Conservation (phyloP, 352 stramenopile genomes). For the Phytopythium cucurbitacearum region DNA sequence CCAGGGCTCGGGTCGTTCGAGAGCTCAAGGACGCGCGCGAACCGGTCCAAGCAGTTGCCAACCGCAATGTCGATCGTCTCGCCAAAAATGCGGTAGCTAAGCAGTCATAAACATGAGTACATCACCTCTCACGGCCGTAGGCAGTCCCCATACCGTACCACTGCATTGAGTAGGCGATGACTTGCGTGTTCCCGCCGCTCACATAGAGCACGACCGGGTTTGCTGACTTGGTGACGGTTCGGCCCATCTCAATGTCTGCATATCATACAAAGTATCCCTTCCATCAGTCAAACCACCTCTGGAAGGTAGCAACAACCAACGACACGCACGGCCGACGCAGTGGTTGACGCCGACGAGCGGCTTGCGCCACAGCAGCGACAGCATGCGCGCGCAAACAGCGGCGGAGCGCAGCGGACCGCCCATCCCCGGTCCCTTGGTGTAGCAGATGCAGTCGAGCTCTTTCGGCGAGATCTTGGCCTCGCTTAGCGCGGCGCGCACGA, state of each 20-base stretch:
- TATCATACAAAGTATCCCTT: conserved; percentile 1
- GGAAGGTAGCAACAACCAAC: not conserved
- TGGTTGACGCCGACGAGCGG: conserved; percentile 98
- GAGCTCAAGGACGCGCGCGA: conserved; percentile 93
- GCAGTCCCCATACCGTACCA: conserved; percentile 24
- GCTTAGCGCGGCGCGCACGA: conserved; percentile 92
- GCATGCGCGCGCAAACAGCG: conserved; percentile 92
- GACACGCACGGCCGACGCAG: conserved; percentile 93
- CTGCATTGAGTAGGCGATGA: conserved; percentile 89
- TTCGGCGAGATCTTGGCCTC: conserved; percentile 87
- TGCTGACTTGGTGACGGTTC: conserved; percentile 92
- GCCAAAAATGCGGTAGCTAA: conserved; percentile 98
- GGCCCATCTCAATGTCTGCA: conserved; percentile 99
- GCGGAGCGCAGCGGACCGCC: conserved; percentile 96
- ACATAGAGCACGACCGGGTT: conserved; percentile 99
- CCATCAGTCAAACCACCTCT: conserved; percentile 4
- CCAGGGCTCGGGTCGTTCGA: conserved; percentile 98
- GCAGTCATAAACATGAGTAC: conserved; percentile 7
- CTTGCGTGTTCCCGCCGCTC: conserved; percentile 98
- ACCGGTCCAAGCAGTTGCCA: conserved; percentile 99
- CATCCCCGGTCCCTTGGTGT: conserved; percentile 97
- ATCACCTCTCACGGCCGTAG: not conserved
- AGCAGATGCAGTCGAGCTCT: conserved; percentile 93
- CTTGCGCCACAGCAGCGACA: conserved; percentile 94
- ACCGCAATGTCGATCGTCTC: conserved; percentile 99